Base-by-base conservation (phyloP, 345 rosid genomes). In the Iberis pinnata region DNA sequence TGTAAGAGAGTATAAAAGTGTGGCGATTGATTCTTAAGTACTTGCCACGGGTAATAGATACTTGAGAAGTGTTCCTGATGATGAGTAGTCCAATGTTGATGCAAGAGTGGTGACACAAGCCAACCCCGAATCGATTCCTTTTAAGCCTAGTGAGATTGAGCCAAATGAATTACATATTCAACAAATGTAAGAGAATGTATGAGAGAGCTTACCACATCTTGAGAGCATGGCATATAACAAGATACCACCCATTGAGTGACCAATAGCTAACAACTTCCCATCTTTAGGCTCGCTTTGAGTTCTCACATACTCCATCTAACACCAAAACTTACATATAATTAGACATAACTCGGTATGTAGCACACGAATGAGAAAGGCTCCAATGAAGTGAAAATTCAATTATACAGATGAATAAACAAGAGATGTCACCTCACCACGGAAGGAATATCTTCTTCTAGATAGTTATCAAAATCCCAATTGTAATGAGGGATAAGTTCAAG, bases 191-290 rank as follows among this genome's bases (percentile, higher is more conserved):
- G 27, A 29, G 8, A 17, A 14, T 19, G 32, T 17, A 25, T 11
- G 29, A 24, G 38, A 60, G 27, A 69, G 45, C 75, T 80, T 81
- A 86, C 95, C 58, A 56, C 67, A 80, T 70, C 58, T 68, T 36
- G 95, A 80, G 13, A 84, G 80, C 77, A 84, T 58, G 9, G 96
- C 82, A 60, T 87, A 90, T 40, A 90, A 76, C 79, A 90, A 68
- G 57, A 87, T 90, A 24, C 98, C 98, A 18, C 95, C 96, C 98
- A 90, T 87, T 39, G 98, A 90, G 69, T 87, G 98, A 65, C 98
- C 98, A 67, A 90, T 53, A 0, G 95, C 96, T 27, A 79, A 79
- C 68, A 90, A 45, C 56, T 77, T 87, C 13, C 82, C 82, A 60
- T 90, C 96, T 56, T 74, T 70, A 25, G 98, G 80, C 52, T 72